phyloP scores from a whole-genome alignment of 1,284 basidiomycete genomes.

The Pterulicium gracile region DNA sequence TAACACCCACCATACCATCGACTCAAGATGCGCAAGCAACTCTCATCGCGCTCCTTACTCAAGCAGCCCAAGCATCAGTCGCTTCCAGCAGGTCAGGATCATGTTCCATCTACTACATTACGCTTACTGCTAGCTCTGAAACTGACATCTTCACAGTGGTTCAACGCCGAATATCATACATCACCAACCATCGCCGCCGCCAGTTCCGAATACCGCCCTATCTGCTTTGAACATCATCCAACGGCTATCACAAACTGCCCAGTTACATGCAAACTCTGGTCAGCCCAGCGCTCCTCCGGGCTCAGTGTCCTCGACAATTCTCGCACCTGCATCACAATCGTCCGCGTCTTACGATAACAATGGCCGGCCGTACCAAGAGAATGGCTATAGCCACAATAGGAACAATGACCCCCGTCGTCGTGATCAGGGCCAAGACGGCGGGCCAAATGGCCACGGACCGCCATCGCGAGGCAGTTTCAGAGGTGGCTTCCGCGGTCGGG shows the following conservation, averaged over 20 bases:
- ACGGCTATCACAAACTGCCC: conserved; percentile 2
- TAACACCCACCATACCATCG: conserved; percentile 19
- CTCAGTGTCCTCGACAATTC: no score
- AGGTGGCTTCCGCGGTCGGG: conserved; percentile 34
- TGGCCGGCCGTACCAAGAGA: conserved; percentile 18
- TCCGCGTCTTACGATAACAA: no score
- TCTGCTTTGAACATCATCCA: conserved; percentile 1
- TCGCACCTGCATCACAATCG: no score
- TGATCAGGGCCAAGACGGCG: no score
- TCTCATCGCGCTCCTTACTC: conserved; percentile 54
- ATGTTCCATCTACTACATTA: conserved; percentile 1
- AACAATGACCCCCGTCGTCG: conserved; percentile 15
- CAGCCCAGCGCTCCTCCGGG: no score
- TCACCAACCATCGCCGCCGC: background rate
- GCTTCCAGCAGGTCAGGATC: conserved; percentile 22
- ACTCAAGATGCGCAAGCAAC: conserved; percentile 41
- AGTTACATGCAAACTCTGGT: background rate
- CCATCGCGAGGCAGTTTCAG: conserved; percentile 34
- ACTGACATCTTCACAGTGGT: background rate
- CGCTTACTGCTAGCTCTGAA: conserved; percentile 10
- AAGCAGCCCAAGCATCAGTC: conserved; percentile 35
- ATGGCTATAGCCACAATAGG: conserved; percentile 29
- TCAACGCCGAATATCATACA: background rate
- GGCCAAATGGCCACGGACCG: conserved; percentile 36
- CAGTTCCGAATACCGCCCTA: background rate